A percentile compares a stretch with the other conserved stretches of the same genome.
Conservation (phyloP, 1,139 yeast genomes). For the Taphrina communis region DNA sequence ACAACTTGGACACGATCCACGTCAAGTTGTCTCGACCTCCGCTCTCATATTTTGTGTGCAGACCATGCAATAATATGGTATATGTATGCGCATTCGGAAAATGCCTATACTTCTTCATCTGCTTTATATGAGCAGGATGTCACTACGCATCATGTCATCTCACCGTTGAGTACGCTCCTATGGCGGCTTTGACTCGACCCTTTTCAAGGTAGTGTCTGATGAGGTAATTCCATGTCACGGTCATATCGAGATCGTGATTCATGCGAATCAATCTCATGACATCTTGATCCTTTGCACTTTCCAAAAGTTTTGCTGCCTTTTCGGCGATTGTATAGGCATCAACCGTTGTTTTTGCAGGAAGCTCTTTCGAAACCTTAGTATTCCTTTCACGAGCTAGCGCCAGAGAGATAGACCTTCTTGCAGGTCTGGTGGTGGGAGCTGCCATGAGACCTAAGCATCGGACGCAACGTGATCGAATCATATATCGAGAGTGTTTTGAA, state of each 20-base stretch:
- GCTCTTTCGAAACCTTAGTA: background rate
- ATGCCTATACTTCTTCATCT: conserved; percentile 30
- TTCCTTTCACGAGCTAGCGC: background rate
- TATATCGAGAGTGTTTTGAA: background rate
- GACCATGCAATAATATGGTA: conserved; percentile 24
- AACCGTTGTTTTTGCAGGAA: background rate
- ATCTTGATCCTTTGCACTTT: background rate
- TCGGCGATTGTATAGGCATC: conserved; percentile 33
- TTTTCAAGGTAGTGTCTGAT: conserved; percentile 13
- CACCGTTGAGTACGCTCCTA: background rate
- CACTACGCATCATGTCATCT: background rate
- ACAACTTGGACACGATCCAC: background rate
- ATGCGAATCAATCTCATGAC: conserved; percentile 10
- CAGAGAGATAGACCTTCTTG: background rate
- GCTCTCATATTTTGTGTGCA: conserved; percentile 4
- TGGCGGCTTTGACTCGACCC: conserved; percentile 23
- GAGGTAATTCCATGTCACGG: conserved; percentile 36
- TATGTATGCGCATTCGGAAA: conserved; percentile 30
- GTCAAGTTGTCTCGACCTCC: conserved; percentile 21
- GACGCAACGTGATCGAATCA: background rate
- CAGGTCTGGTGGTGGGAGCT: background rate
- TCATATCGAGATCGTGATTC: conserved; percentile 25
- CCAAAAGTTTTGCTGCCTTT: conserved; percentile 5
- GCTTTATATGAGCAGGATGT: background rate
- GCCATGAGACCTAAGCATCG: background rate